Base-by-base conservation (phyloP, 768 basidiomycete genomes). In the Rickenella mellea region DNA sequence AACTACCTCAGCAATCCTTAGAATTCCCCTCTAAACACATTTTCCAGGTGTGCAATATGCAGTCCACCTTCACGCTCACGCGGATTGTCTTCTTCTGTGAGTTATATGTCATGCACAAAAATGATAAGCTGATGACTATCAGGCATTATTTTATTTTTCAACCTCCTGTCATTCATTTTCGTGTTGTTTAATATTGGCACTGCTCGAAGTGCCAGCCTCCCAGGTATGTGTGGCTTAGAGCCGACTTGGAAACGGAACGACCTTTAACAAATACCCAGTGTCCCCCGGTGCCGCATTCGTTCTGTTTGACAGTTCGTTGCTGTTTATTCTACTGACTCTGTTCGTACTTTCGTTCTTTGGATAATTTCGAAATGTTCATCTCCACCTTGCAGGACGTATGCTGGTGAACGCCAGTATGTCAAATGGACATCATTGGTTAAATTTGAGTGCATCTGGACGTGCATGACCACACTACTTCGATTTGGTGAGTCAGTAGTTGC, bases 11-110 rank as follows among this genome's bases (percentile, higher is more conserved):
- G 14, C 40, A 54, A 9, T 39, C 52, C 2, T 55, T 42, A 19
- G 54, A 55, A 38, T 61, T 61, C 30, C 59, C 59, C n/a, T 22
- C 42, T 25, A 15, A 20, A 4, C 19, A 29, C 17, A 41, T 42
- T 41, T 22, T 36, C n/a, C 12, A 22, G 39, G 38, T 21, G 22
- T 44, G 42, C 51, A 41, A 47, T 21, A 68, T 73, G 66, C 63
- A 59, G 42, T 80, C 69, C 51, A 60, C 69, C 3, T 79, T 83
- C 56, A 58, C 82, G 40, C 57, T 77, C 41, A 53, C 71, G 44
- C 76, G 82, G 41, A 67, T 73, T 21, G 67, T 78, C 29, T 56
- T 74, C 42, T 73, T 82, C 48, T 69, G 82, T 80, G 46, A 55
- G 75, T 54, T 0, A 8, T n/a, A 20, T 20, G 10, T 14, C 44